phyloP scores from a whole-genome alignment of 768 basidiomycete genomes.

The Kwoniella europaea region DNA sequence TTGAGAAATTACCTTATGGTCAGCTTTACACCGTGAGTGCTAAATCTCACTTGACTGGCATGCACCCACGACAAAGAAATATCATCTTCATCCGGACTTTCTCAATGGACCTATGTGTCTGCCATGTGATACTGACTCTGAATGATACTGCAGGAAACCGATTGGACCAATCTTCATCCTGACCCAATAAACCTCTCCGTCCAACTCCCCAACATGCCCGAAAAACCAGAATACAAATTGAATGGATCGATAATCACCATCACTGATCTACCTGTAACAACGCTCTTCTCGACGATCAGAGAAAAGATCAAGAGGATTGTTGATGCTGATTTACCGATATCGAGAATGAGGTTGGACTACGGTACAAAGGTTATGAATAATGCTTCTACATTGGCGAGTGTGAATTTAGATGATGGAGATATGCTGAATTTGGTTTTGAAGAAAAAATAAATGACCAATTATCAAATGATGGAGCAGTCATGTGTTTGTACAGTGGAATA shows the following conservation, averaged over 20 bases:
- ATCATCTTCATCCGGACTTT: too few species aligned
- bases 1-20: constrained; percentile 83
- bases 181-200: constrained; percentile 84
- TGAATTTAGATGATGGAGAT: constrained; percentile 93
- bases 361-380: constrained; percentile 86
- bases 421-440: constrained; percentile 75
- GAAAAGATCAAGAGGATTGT: constrained; percentile 82
- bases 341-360: constrained; percentile 78
- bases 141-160: constrained; percentile 57
- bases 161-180: constrained; percentile 90
- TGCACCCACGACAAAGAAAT: too few species aligned
- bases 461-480: not conserved
- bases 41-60: constrained; percentile 1
- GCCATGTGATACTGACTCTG: not conserved
- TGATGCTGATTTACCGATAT: constrained; percentile 78
- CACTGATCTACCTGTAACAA: constrained; percentile 78
- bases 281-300: constrained; percentile 84
- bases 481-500: not conserved
- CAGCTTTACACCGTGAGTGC: constrained; percentile 71
- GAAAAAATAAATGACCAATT: constrained; percentile 60
- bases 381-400: constrained; percentile 77
- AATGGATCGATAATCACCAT: constrained; percentile 79
- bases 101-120: too few species aligned
- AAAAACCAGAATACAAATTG: constrained; percentile 91
- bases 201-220: constrained; percentile 78